A percentile compares a stretch with the other conserved stretches of the same genome.
Conservation (phyloP, 106 monocot genomes). For the Iris macrosiphon region DNA sequence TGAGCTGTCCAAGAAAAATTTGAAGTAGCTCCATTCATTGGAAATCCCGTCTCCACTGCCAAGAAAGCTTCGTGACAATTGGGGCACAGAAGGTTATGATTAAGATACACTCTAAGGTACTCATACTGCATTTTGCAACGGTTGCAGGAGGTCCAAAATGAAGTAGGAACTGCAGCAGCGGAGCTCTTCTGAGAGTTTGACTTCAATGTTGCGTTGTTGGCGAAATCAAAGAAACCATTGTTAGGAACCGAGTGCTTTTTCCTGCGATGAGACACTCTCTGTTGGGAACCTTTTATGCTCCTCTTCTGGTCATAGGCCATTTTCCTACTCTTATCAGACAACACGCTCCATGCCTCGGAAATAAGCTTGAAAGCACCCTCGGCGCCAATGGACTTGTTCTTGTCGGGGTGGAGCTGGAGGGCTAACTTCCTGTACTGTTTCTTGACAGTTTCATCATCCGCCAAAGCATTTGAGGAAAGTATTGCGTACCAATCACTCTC, state of each 20-base stretch:
- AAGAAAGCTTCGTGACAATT: conserved; percentile 60
- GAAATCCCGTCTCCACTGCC: conserved; percentile 44
- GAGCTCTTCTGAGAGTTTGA: neutral
- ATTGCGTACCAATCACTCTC: conserved; percentile 61
- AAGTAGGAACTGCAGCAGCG: conserved; percentile 4
- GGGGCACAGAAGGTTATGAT: conserved; percentile 68
- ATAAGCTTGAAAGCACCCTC: conserved; percentile 76
- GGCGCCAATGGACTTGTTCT: conserved; percentile 72
- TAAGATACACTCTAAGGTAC: conserved; percentile 58
- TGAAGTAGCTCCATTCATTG: conserved; percentile 24
- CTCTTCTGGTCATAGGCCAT: conserved; percentile 51
- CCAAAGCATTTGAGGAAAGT: conserved; percentile 24
- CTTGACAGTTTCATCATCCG: conserved; percentile 65
- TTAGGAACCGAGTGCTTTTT: conserved; percentile 1
- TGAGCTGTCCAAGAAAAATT: conserved; percentile 24
- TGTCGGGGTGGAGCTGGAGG: conserved; percentile 65
- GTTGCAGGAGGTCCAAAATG: conserved; percentile 75
- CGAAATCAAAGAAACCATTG: conserved; percentile 26
- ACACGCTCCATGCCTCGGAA: conserved; percentile 54
- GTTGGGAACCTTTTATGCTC: conserved; percentile 7
- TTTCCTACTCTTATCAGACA: conserved; percentile 39
- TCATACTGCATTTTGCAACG: conserved; percentile 70
- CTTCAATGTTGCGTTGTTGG: conserved; percentile 11
- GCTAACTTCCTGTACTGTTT: conserved; percentile 80
- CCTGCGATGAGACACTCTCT: conserved; percentile 1